phyloP scores from a whole-genome alignment of 1,139 yeast species.

The Blastobotrys proliferans region DNA sequence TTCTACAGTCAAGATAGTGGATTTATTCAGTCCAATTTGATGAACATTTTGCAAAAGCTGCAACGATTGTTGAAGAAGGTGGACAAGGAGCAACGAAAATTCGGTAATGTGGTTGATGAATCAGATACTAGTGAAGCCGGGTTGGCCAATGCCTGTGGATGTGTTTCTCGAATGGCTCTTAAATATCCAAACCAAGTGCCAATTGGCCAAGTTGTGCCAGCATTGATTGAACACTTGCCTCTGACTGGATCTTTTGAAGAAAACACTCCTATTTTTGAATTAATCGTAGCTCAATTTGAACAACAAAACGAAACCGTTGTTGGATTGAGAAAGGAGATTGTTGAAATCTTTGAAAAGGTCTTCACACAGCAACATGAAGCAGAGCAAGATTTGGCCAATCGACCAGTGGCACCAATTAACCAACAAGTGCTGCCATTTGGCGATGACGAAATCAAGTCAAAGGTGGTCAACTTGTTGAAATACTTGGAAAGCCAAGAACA shows the following conservation, averaged over 20 bases:
- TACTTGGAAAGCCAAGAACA: conserved; percentile 62
- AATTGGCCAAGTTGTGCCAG: conserved; percentile 71
- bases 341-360: conserved; percentile 64
- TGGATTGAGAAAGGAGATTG: conserved; percentile 57
- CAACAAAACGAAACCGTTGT: conserved; percentile 54
- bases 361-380: conserved; percentile 71
- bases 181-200: conserved; percentile 74
- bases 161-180: conserved; percentile 88
- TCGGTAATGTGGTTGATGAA: conserved; percentile 60
- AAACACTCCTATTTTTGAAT: conserved; percentile 81
- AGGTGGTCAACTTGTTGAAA: conserved; percentile 67
- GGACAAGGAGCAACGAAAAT: conserved; percentile 49
- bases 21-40: conserved; percentile 62
- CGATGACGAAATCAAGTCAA: conserved; percentile 55
- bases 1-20: conserved; percentile 47
- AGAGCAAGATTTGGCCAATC: conserved; percentile 47
- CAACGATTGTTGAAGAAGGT: conserved; percentile 77
- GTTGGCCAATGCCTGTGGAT: conserved; percentile 93
- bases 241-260: conserved; percentile 87
- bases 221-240: conserved; percentile 76
- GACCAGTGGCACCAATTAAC: conserved; percentile 6
- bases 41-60: conserved; percentile 66
- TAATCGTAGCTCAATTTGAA: conserved; percentile 69
- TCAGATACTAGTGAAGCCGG: conserved; percentile 81
- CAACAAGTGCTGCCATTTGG: conserved; percentile 54